Evolutionary conservation across 2,329 filamentous ascomycete species (phyloP).

Genomic region (Pseudogymnoascus sp.): DNA sequence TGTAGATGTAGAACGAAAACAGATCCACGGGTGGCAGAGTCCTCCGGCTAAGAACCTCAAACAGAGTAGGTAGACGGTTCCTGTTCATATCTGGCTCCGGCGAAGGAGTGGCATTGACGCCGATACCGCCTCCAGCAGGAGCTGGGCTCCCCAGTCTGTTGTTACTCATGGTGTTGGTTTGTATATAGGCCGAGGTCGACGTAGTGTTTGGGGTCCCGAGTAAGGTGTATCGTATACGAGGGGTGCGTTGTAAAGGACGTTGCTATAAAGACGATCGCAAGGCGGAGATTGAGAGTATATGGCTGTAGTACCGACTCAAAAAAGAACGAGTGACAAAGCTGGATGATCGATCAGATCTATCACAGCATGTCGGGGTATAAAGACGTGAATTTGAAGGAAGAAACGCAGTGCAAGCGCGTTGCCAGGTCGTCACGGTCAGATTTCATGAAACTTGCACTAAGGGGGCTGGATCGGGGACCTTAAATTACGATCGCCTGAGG

Average conservation of each 20-base stretch:
- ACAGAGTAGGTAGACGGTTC: constrained; percentile 86
- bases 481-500: constrained; percentile 6
- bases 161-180: not conserved
- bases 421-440: not conserved
- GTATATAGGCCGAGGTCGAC: not conserved
- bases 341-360: constrained; percentile 1
- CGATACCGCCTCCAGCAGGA: not conserved
- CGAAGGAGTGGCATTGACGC: constrained; percentile 35
- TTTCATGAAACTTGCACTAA: constrained; percentile 8
- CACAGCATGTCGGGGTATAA: not conserved
- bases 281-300: not conserved
- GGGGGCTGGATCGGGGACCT: constrained; percentile 2
- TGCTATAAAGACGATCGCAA: not conserved
- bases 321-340: not conserved
- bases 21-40: constrained; percentile 95
- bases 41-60: constrained; percentile 87
- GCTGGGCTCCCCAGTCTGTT: not conserved
- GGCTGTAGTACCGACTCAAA: not conserved
- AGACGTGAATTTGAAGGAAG: not conserved
- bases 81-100: constrained; percentile 56
- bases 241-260: not conserved
- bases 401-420: constrained; percentile 2
- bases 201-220: not conserved
- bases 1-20: constrained; percentile 99
- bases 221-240: not conserved